Evolutionary conservation across 495 filamentous ascomycete species (phyloP), one percentile per base, ranked within the genome.

Genomic region (Tetracladium setigerum): DNA sequence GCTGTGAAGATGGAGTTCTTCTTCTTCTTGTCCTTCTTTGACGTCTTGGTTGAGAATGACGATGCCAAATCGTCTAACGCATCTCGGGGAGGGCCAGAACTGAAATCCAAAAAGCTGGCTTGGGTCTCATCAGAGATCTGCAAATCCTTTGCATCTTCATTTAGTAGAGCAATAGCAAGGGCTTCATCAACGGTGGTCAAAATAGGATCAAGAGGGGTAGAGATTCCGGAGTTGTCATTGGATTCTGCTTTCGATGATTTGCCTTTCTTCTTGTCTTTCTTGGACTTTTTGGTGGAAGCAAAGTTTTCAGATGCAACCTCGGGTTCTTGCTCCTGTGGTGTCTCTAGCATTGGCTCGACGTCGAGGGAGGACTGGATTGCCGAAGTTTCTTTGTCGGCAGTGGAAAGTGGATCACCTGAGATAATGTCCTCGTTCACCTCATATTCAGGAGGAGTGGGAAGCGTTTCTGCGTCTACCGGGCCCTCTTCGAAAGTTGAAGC

Each of bases 1-100:
- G 3, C 22, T 3, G 22, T 3, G 22, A 27, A 27, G 22, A 27
- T 27, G 22, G 22, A 27, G 22, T 27, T 52, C 9, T 38, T 37
- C 31, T 44, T 54, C 38, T 62, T 62, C 52, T 59, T 60, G 19
- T 62, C 60, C 56, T 64, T 63, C 50, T 59, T 61, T 38, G 53
- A 55, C 48, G 65, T 62, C 22, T 64, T 62, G 24, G 18, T 33
- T 5, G 43, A 41, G 15, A 35, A 41, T 16, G 38, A 30, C 22
- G 22, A 27, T 27, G 22, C 22, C 22, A 27, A 7, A 27, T 27
- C 22, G 22, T 27, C 22, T 27, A 27, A 27, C 7, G 22, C 22
- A 27, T 27, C 22, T 27, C 22, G 22, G 22, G 22, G 22, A 27
- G 22, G 22, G 3, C 22, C 22, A 3, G 22, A 27, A 27, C 3